phyloP scores from a whole-genome alignment of 768 basidiomycete species.

The Tylopilus subfusipes region DNA sequence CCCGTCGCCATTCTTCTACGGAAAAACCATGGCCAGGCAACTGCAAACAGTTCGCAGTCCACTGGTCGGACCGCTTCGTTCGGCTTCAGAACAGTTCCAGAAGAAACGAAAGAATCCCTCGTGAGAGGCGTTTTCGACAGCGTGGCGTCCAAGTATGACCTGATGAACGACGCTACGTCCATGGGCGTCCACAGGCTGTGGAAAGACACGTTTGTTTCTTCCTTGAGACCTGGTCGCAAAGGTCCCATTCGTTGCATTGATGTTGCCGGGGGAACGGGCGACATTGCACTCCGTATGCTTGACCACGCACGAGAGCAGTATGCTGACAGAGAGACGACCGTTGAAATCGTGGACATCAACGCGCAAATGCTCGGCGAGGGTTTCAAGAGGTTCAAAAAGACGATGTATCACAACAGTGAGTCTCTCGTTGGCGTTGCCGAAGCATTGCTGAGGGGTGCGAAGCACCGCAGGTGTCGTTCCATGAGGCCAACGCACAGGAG shows the following conservation, averaged over 20 bases:
- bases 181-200: conserved; percentile 94
- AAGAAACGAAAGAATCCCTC: conserved; percentile 81
- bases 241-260: conserved; percentile 83
- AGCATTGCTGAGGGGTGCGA: conserved; percentile 4
- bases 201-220: conserved; percentile 87
- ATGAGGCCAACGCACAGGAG: conserved; percentile 88
- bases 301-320: conserved; percentile 88
- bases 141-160: conserved; percentile 91
- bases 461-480: conserved; percentile 93
- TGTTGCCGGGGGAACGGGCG: conserved; percentile 96
- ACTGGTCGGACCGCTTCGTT: conserved; percentile 69
- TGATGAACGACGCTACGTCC: conserved; percentile 99
- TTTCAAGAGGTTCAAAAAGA: conserved; percentile 85
- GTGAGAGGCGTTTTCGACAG: conserved; percentile 94
- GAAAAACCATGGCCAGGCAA: conserved; percentile 21
- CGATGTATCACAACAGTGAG: conserved; percentile 97
- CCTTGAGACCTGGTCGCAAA: conserved; percentile 70
- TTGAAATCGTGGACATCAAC: conserved; percentile 93
- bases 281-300: conserved; percentile 91
- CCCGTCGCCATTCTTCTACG: conserved; percentile 12
- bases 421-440: neutral
- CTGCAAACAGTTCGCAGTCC: conserved; percentile 7
- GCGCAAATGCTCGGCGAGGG: conserved; percentile 94
- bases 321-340: conserved; percentile 83
- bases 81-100: conserved; percentile 87